Percentiles rank a stretch among this genome's conserved stretches.
Conservation (phyloP, 2,329 filamentous ascomycete species). For the Penicillium verrucosum region DNA sequence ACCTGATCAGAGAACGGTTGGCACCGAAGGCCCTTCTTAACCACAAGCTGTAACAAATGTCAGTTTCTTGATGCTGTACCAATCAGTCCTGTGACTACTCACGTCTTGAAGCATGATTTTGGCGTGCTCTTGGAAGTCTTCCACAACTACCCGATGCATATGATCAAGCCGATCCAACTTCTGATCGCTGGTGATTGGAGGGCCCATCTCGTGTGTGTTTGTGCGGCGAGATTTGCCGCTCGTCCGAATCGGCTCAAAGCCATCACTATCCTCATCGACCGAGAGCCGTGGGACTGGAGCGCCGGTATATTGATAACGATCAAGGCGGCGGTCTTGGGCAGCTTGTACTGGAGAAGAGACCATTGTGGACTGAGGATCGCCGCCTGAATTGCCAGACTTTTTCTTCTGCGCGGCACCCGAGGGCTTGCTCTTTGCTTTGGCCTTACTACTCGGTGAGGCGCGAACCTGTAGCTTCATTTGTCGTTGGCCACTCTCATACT, state of each 20-base stretch:
- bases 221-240: slow-evolving; percentile 31
- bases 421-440: slow-evolving; percentile 24
- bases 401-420: slow-evolving; percentile 25
- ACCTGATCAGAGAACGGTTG: slow-evolving; percentile 48
- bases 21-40: slow-evolving; percentile 43
- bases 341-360: slow-evolving; percentile 62
- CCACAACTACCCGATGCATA: slow-evolving; percentile 44
- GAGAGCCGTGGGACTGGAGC: slow-evolving; percentile 25
- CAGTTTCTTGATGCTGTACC: not conserved
- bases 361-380: slow-evolving; percentile 62
- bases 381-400: slow-evolving; percentile 40
- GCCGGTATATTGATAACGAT: slow-evolving; percentile 25
- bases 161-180: slow-evolving; percentile 43
- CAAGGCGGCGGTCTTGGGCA: slow-evolving; percentile 38
- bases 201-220: slow-evolving; percentile 36
- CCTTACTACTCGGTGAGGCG: slow-evolving; percentile 44
- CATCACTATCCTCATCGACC: slow-evolving; percentile 43
- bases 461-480: slow-evolving; percentile 55
- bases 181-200: slow-evolving; percentile 47
- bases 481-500: slow-evolving; percentile 46
- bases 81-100: slow-evolving; percentile 13
- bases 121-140: slow-evolving; percentile 47
- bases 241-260: slow-evolving; percentile 42
- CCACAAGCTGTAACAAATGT: slow-evolving; percentile 36
- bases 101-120: slow-evolving; percentile 45